phyloP scores from a whole-genome alignment of 306 rosid species.

The Cicer bijugum region DNA sequence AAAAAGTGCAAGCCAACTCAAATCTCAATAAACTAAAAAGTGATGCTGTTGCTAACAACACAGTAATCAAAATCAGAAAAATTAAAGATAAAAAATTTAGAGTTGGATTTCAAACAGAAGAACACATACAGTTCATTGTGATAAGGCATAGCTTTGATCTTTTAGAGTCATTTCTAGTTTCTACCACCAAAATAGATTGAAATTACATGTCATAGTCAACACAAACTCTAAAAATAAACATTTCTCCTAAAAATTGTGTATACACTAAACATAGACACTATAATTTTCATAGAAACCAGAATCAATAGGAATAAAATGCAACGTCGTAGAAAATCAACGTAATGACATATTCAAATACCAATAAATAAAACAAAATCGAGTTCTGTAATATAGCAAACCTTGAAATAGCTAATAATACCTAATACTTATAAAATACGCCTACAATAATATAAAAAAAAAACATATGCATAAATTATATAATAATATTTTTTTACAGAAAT shows the following conservation, averaged over 20 bases:
- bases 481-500: neutral
- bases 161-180: slow-evolving; percentile 36
- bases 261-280: slow-evolving; percentile 42
- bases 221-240: slow-evolving; percentile 23
- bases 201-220: slow-evolving; percentile 40
- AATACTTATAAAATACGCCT: neutral
- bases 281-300: slow-evolving; percentile 19
- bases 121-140: slow-evolving; percentile 1
- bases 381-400: slow-evolving; percentile 1
- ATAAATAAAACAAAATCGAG: neutral
- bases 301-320: slow-evolving; percentile 7
- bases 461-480: neutral
- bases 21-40: slow-evolving; percentile 23
- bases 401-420: slow-evolving; percentile 23
- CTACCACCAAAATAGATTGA: slow-evolving; percentile 37
- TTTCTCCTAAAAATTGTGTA: neutral
- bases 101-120: slow-evolving; percentile 12
- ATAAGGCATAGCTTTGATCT: slow-evolving; percentile 10
- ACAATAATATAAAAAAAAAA: neutral
- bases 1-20: slow-evolving; percentile 1
- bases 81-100: neutral
- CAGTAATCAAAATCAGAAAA: slow-evolving; percentile 8
- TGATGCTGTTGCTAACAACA: neutral
- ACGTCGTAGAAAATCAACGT: slow-evolving; percentile 1
- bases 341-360: neutral